Conservation (phyloP, 1,139 yeast species). For the Kurtzmaniella natalensis region DNA sequence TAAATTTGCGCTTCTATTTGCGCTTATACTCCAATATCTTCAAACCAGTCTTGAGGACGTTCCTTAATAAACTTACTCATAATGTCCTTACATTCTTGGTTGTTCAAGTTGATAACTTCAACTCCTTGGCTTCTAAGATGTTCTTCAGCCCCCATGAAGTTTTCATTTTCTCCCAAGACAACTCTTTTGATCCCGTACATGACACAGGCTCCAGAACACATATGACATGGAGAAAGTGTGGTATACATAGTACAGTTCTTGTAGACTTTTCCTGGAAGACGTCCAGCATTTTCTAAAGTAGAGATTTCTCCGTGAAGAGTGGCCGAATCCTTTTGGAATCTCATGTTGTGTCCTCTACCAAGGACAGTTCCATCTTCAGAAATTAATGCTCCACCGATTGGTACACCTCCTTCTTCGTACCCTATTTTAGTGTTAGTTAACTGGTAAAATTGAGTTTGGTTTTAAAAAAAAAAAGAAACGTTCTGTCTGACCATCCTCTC, state of each 20-base stretch:
- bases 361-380: constrained; percentile 73
- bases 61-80: constrained; percentile 76
- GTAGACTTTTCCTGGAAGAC: constrained; percentile 65
- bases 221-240: constrained; percentile 85
- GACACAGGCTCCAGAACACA: constrained; percentile 93
- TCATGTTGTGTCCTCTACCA: constrained; percentile 85
- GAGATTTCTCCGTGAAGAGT: constrained; percentile 90
- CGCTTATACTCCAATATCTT: constrained; percentile 92
- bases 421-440: constrained; percentile 31
- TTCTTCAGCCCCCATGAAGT: constrained; percentile 75
- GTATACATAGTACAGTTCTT: constrained; percentile 81
- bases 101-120: constrained; percentile 67
- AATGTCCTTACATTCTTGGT: constrained; percentile 62
- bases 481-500: no score
- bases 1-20: no score
- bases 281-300: constrained; percentile 84
- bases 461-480: no score
- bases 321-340: constrained; percentile 77
- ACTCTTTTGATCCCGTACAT: constrained; percentile 83
- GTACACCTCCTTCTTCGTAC: constrained; percentile 82
- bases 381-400: constrained; percentile 78
- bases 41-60: constrained; percentile 80
- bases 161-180: constrained; percentile 83
- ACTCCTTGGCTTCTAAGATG: constrained; percentile 63
- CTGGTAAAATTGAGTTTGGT: no score